Conservation (phyloP, 805 yeast genomes). For the Zygotorulaspora florentina region DNA sequence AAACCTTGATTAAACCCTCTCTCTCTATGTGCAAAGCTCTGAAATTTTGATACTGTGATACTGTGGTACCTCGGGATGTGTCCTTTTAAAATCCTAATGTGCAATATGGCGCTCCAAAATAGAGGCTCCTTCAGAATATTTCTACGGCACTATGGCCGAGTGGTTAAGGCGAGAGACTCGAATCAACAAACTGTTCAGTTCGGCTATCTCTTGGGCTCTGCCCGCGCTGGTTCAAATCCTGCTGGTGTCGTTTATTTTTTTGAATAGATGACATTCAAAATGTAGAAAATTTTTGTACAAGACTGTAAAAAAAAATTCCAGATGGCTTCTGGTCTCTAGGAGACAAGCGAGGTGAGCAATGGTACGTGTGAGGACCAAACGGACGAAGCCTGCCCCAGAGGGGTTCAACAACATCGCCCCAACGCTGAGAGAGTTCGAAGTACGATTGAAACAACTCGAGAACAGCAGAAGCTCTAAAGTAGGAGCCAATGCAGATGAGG, state of each 20-base stretch:
- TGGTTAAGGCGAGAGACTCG: conserved; percentile 76
- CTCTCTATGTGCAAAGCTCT: too few relatives aligned
- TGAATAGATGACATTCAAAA: neutral
- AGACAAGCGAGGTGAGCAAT: conserved; percentile 5
- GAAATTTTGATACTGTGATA: too few relatives aligned
- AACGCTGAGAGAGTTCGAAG: conserved; percentile 55
- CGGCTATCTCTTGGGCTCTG: conserved; percentile 60
- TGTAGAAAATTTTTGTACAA: neutral
- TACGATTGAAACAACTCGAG: conserved; percentile 53
- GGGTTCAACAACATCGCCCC: conserved; percentile 70
- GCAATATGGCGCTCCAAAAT: neutral
- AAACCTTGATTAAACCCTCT: too few relatives aligned
- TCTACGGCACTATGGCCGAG: conserved; percentile 60
- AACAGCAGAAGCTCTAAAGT: conserved; percentile 37
- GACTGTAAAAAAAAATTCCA: neutral
- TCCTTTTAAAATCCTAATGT: too few relatives aligned
- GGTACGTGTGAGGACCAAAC: conserved; percentile 24
- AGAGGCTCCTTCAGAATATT: neutral
- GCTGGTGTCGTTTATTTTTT: conserved; percentile 58
- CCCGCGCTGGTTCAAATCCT: conserved; percentile 82
- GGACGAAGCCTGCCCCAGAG: conserved; percentile 55
- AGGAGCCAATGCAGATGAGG: conserved; percentile 49
- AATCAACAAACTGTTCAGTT: conserved; percentile 33
- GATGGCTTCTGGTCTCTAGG: neutral
- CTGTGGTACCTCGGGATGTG: too few relatives aligned